A percentile compares a stretch with the other conserved stretches of the same genome.
These are phyloP conservation scores for Cercospora sp. DNA, from an alignment of 2,329 filamentous ascomycete genomes.

Conservation along the genomic window DNA sequence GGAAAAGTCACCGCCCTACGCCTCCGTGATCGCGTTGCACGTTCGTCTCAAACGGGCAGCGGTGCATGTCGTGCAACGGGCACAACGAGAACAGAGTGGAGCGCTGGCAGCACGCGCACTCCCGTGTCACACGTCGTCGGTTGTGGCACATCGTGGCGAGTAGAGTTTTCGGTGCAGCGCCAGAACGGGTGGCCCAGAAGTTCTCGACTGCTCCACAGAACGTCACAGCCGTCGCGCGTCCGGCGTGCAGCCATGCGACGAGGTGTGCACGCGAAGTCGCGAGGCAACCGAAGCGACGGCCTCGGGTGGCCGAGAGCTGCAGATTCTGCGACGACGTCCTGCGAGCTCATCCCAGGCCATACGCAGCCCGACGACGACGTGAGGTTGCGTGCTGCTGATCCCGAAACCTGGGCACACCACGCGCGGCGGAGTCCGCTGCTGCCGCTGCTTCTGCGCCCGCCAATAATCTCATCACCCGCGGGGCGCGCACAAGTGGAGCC, in stretches of 20 bases:
- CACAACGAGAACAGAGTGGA: conserved; percentile 1
- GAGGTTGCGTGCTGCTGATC: neutral
- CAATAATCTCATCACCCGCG: neutral
- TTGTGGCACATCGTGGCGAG: neutral
- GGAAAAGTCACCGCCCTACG: neutral
- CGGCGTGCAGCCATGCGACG: neutral
- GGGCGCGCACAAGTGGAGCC: neutral
- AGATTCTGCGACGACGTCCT: conserved; percentile 4
- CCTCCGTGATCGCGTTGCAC: neutral
- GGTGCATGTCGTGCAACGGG: conserved; percentile 5
- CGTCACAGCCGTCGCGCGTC: neutral
- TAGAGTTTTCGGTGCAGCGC: neutral
- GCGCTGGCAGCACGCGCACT: neutral
- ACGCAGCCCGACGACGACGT: neutral
- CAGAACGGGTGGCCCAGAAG: conserved; percentile 4
- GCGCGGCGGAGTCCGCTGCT: neutral
- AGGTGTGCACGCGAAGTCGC: neutral
- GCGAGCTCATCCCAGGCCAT: neutral
- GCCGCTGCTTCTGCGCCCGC: neutral
- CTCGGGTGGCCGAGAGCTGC: conserved; percentile 2
- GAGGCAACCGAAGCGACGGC: neutral
- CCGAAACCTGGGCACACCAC: neutral
- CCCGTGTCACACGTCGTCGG: neutral
- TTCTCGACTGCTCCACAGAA: conserved; percentile 8
- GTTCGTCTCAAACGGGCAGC: neutral